phyloP scores from a whole-genome alignment of 768 basidiomycete genomes.

The Lanmaoa pseudosensibilis region DNA sequence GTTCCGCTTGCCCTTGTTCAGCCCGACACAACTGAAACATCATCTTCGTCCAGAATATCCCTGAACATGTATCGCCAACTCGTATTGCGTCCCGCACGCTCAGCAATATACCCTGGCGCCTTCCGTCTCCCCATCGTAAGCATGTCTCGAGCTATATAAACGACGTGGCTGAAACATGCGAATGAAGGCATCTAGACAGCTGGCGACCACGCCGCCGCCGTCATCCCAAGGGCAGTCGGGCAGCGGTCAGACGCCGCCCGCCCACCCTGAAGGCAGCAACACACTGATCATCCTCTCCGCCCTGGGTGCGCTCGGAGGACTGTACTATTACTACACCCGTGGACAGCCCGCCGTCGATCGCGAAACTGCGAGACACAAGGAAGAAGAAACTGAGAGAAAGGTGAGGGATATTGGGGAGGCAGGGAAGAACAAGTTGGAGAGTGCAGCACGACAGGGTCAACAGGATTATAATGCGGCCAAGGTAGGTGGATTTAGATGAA shows the following conservation, averaged over 20 bases:
- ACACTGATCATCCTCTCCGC: conserved; percentile 33
- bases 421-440: conserved; percentile 33
- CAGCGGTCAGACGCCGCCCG: neutral
- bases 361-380: conserved; percentile 30
- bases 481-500: conserved; percentile 24
- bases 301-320: conserved; percentile 34
- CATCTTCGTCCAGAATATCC: neutral
- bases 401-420: conserved; percentile 30
- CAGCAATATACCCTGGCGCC: conserved; percentile 12
- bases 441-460: conserved; percentile 30
- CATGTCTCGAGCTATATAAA: neutral
- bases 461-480: conserved; percentile 36
- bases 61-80: conserved; percentile 16
- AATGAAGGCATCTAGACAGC: conserved; percentile 10
- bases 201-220: conserved; percentile 16
- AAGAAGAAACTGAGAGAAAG: conserved; percentile 34
- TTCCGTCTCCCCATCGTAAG: conserved; percentile 13
- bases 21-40: neutral
- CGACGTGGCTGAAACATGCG: neutral
- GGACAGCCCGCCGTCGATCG: conserved; percentile 20
- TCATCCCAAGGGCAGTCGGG: conserved; percentile 11
- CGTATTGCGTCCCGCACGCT: conserved; percentile 7
- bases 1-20: neutral
- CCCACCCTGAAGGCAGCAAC: conserved; percentile 21
- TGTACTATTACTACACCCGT: conserved; percentile 40